A percentile compares a stretch with the other conserved stretches of the same genome.
phyloP scores from a whole-genome alignment of 192 early-diverging fungal genomes.

The Pilaira anomala region DNA sequence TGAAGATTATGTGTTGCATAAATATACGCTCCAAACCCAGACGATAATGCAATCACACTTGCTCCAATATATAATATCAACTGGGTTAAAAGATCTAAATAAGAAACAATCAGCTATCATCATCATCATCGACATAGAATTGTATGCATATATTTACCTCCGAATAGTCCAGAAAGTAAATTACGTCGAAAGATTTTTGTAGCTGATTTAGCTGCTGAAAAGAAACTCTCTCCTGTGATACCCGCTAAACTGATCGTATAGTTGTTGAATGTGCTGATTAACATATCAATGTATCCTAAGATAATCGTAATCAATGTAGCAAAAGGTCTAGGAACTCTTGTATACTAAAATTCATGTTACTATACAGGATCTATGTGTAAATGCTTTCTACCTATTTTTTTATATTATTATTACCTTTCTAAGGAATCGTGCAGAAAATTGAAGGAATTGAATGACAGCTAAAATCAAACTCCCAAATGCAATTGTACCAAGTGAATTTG shows the following conservation, averaged over 20 bases:
- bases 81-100: slow-evolving; percentile 50
- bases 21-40: slow-evolving; percentile 58
- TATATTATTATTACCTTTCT: slow-evolving; percentile 44
- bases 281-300: slow-evolving; percentile 38
- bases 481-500: slow-evolving; percentile 64
- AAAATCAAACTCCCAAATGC: slow-evolving; percentile 62
- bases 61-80: slow-evolving; percentile 59
- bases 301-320: slow-evolving; percentile 38
- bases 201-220: slow-evolving; percentile 48
- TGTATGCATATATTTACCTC: slow-evolving; percentile 20
- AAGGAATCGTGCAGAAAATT: slow-evolving; percentile 41
- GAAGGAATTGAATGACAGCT: slow-evolving; percentile 51
- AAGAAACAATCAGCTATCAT: too few species aligned
- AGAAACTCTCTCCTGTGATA: slow-evolving; percentile 66
- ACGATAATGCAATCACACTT: slow-evolving; percentile 49
- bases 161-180: slow-evolving; percentile 60
- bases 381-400: background rate
- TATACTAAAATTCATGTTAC: slow-evolving; percentile 15
- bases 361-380: background rate
- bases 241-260: slow-evolving; percentile 71
- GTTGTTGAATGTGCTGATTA: slow-evolving; percentile 53
- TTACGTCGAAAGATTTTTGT: slow-evolving; percentile 77
- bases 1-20: slow-evolving; percentile 53
- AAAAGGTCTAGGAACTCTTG: slow-evolving; percentile 34
- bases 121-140: too few species aligned